These are phyloP conservation scores for Phytophthora fragariaefolia DNA, from an alignment of 352 stramenopile species.

Conservation along the genomic window DNA sequence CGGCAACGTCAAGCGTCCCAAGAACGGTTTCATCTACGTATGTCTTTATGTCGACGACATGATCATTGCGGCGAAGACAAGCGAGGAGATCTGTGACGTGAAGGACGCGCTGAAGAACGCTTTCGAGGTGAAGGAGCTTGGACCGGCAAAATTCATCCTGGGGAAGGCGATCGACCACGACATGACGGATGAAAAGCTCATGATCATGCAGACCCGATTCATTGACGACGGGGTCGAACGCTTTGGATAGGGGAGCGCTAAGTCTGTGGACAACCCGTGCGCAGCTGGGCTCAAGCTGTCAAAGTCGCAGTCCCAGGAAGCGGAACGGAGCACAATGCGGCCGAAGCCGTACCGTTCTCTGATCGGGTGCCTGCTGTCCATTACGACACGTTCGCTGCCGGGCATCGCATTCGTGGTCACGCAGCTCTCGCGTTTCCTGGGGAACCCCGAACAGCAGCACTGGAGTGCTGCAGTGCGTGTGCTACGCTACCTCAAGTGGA, in stretches of 20 bases:
- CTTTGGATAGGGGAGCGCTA: constrained; percentile 22
- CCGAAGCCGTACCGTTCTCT: constrained; percentile 14
- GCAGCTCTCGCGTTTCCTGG: constrained; percentile 1
- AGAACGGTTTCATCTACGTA: too few species aligned
- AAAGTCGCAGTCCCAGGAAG: constrained; percentile 7
- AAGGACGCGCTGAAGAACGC: constrained; percentile 10
- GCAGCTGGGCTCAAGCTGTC: neutral
- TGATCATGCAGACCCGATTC: constrained; percentile 33
- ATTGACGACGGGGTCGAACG: constrained; percentile 21
- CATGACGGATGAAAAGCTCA: constrained; percentile 25
- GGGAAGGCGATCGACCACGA: constrained; percentile 36
- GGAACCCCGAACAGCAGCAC: constrained; percentile 9
- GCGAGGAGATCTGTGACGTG: too few species aligned
- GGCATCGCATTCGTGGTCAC: constrained; percentile 17
- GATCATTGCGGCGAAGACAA: too few species aligned
- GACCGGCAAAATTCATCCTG: constrained; percentile 20
- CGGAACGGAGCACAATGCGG: neutral
- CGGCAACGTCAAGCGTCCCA: too few species aligned
- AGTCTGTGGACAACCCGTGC: constrained; percentile 13
- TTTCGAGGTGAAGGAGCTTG: constrained; percentile 34
- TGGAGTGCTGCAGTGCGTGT: constrained; percentile 14
- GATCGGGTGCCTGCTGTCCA: constrained; percentile 23
- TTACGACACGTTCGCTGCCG: constrained; percentile 6
- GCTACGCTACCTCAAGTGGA: constrained; percentile 9
- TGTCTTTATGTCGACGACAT: too few species aligned